Evolutionary conservation across 1,284 basidiomycete species (phyloP), one percentile per base, ranked within the genome.

Genomic region (Pterulicium gracile): DNA sequence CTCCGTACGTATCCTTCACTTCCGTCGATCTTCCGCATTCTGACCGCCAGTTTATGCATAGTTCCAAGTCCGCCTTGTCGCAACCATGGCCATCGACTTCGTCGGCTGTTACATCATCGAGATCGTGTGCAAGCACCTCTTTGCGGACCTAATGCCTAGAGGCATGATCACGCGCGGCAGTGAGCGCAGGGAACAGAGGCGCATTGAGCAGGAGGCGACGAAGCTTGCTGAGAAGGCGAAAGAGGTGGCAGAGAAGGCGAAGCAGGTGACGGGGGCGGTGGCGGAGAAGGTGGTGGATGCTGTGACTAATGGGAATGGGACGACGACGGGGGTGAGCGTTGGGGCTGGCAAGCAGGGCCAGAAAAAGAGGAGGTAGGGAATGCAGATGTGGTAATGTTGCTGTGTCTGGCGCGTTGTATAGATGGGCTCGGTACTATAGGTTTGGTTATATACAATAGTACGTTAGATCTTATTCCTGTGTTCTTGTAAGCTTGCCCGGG

Each of bases 71-170:
- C 75, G 74, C 50, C 65, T 97, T 49, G 89, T 89, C 1, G 52
- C 67, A 10, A 73, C 80, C 40, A 98, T 98, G 94, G 59, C 87
- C 21, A 59, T 83, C 48, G 95, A 99, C 66, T 96, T 97, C 56
- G 77, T 65, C 3, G 91, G 90, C 0, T 97, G 92, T 58, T 97
- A 78, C 73, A 53, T 83, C 44, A 73, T 97, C 43, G 94, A 98
- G 63, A 71, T 74, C 43, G 63, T 69, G 7, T 94, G 91, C 72
- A 98, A 97, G 67, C 65, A 70, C 42, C 60, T 96, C 22, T 97
- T 98, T 62, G 92, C 93, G 3, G 82, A 91, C 56, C 70, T 95
- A 20, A 82, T 91, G 59, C 92, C 94, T 0, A 88, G 85, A 58
- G 67, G 74, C 50, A 79, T 97, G 72, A 75, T 97, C 47, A 91